phyloP scores from a whole-genome alignment of 2,329 filamentous ascomycete species.

The Calonectria crousiana region DNA sequence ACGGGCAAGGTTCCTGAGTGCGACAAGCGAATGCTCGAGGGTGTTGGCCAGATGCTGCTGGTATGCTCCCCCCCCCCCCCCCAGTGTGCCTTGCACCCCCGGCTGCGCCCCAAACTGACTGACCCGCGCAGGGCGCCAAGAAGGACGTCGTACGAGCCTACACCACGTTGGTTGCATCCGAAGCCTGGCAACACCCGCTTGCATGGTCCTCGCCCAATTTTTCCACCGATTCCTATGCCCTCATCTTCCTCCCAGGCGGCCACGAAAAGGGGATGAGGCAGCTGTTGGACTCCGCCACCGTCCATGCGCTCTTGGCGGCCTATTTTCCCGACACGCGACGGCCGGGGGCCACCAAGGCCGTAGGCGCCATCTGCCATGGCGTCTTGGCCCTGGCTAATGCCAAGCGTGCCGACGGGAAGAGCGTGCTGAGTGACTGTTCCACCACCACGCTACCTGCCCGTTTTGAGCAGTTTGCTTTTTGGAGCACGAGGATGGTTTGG shows the following conservation, averaged over 20 bases:
- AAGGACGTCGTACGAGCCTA: constrained; percentile 56
- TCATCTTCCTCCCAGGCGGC: constrained; percentile 45
- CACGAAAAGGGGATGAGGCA: constrained; percentile 66
- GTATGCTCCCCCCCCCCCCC: constrained; percentile 45
- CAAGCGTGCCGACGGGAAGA: constrained; percentile 55
- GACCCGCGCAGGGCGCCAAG: constrained; percentile 56
- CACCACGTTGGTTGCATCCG: constrained; percentile 55
- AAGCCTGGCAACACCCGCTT: constrained; percentile 56
- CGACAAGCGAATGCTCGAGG: constrained; percentile 62
- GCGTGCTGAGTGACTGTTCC: constrained; percentile 58
- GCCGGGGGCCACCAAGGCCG: constrained; percentile 53
- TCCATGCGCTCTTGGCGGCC: constrained; percentile 57
- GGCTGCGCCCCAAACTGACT: not conserved
- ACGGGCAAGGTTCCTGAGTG: constrained; percentile 59
- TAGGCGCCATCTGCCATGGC: constrained; percentile 66
- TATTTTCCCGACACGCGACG: constrained; percentile 63
- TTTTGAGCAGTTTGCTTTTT: constrained; percentile 63
- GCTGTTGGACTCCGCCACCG: constrained; percentile 60
- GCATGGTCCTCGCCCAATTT: constrained; percentile 60
- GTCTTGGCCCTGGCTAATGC: constrained; percentile 63
- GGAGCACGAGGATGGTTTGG: constrained; percentile 60
- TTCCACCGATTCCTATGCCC: constrained; percentile 48
- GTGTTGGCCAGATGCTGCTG: constrained; percentile 62
- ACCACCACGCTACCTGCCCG: constrained; percentile 62
- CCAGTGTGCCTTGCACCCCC: not conserved